phyloP scores from a whole-genome alignment of 2,329 filamentous ascomycete genomes.

The Stagonosporopsis rhizophila region DNA sequence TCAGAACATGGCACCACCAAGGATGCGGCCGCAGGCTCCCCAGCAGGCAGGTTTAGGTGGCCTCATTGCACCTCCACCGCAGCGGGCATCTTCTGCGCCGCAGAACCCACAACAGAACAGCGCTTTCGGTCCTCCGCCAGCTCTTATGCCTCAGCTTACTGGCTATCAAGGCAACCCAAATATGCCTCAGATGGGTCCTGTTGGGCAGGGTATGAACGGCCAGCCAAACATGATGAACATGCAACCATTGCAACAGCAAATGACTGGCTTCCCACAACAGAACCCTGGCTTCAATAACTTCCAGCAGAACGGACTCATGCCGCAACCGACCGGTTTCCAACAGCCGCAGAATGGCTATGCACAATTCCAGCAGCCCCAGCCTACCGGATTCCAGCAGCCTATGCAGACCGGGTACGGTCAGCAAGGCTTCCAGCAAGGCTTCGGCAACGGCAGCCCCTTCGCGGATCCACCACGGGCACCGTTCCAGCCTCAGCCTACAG shows the following conservation, averaged over 20 bases:
- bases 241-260: conserved; percentile 47
- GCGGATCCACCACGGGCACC: conserved; percentile 61
- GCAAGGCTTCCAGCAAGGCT: conserved; percentile 47
- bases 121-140: conserved; percentile 72
- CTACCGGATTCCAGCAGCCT: conserved; percentile 50
- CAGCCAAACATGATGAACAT: conserved; percentile 55
- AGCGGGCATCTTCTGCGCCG: conserved; percentile 84
- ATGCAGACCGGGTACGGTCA: conserved; percentile 55
- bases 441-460: conserved; percentile 58
- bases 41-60: conserved; percentile 66
- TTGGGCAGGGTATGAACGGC: conserved; percentile 79
- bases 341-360: conserved; percentile 51
- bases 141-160: conserved; percentile 86
- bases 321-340: conserved; percentile 54
- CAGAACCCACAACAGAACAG: conserved; percentile 72
- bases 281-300: conserved; percentile 39
- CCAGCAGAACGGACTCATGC: conserved; percentile 48
- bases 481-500: conserved; percentile 53
- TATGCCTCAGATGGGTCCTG: conserved; percentile 69
- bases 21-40: conserved; percentile 76
- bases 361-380: conserved; percentile 56
- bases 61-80: conserved; percentile 78
- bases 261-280: conserved; percentile 51
- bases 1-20: conserved; percentile 51
- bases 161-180: conserved; percentile 62